phyloP scores from a whole-genome alignment of 768 basidiomycete genomes.

The Tricholoma hemisulphureum region DNA sequence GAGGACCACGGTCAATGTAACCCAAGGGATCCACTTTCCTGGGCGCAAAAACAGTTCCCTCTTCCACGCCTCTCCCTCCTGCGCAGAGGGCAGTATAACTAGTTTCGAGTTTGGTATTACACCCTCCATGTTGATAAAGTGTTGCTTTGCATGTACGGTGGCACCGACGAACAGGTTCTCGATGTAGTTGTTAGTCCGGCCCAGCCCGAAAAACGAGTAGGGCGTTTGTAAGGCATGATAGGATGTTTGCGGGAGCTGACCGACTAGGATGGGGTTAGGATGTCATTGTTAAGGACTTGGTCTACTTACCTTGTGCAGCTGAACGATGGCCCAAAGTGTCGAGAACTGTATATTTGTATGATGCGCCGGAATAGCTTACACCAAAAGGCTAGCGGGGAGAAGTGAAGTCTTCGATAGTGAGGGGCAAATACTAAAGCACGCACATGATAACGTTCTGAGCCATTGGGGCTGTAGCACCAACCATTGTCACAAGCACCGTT shows the following conservation, averaged over 20 bases:
- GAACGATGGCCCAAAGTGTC: slow-evolving; percentile 86
- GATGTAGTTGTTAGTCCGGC: slow-evolving; percentile 98
- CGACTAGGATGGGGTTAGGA: slow-evolving; percentile 50
- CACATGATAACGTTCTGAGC: slow-evolving; percentile 71
- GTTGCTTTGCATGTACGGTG: slow-evolving; percentile 66
- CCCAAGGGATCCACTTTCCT: slow-evolving; percentile 98
- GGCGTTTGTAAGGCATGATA: slow-evolving; percentile 90
- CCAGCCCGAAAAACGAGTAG: slow-evolving; percentile 94
- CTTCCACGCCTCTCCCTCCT: slow-evolving; percentile 68
- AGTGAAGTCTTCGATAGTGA: background rate
- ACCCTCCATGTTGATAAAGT: slow-evolving; percentile 92
- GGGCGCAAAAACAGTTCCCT: slow-evolving; percentile 88
- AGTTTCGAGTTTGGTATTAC: slow-evolving; percentile 97
- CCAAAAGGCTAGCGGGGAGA: slow-evolving; percentile 73
- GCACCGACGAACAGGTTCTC: slow-evolving; percentile 97
- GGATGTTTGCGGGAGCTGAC: slow-evolving; percentile 88
- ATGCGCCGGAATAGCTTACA: slow-evolving; percentile 90
- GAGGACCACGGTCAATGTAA: slow-evolving; percentile 81
- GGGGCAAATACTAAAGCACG: slow-evolving; percentile 26
- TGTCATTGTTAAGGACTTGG: slow-evolving; percentile 7
- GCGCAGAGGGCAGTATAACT: slow-evolving; percentile 80
- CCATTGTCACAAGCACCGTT: slow-evolving; percentile 92
- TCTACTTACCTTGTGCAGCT: slow-evolving; percentile 75
- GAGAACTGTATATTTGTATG: slow-evolving; percentile 95
- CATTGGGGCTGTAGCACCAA: slow-evolving; percentile 64